Conservation (phyloP, 352 stramenopile genomes). For the Pythium myriotylum region DNA sequence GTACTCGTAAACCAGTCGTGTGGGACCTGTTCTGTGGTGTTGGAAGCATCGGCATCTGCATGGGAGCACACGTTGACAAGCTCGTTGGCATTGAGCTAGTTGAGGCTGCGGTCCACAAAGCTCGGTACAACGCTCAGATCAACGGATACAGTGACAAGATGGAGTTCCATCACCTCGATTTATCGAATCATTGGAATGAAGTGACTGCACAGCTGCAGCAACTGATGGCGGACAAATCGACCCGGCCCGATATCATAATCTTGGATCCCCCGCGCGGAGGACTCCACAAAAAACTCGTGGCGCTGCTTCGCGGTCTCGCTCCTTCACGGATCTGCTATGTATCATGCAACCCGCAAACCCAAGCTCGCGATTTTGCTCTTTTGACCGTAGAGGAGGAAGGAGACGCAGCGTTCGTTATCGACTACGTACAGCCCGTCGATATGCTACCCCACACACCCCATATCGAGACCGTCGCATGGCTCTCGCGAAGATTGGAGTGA, state of each 20-base stretch:
- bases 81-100: constrained; percentile 78
- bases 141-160: constrained; percentile 69
- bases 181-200: constrained; percentile 55
- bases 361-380: constrained; percentile 58
- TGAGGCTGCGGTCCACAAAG: constrained; percentile 54
- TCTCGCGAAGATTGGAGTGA: constrained; percentile 15
- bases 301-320: constrained; percentile 47
- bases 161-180: constrained; percentile 66
- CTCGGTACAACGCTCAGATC: constrained; percentile 50
- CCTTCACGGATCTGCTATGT: constrained; percentile 71
- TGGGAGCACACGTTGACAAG: constrained; percentile 42
- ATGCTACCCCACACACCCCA: constrained; percentile 84
- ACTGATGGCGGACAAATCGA: constrained; percentile 9
- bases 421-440: constrained; percentile 65
- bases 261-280: constrained; percentile 74
- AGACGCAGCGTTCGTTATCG: constrained; percentile 40
- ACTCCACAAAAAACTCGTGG: constrained; percentile 68
- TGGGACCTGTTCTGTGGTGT: constrained; percentile 86
- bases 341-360: constrained; percentile 73
- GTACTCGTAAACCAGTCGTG: constrained; percentile 45
- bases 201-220: constrained; percentile 35
- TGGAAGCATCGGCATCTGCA: constrained; percentile 79
- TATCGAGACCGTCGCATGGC: constrained; percentile 78
- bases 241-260: constrained; percentile 63
- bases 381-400: constrained; percentile 28